Conservation (phyloP, 139 green algal genomes). For the Medakamo hakoo region DNA sequence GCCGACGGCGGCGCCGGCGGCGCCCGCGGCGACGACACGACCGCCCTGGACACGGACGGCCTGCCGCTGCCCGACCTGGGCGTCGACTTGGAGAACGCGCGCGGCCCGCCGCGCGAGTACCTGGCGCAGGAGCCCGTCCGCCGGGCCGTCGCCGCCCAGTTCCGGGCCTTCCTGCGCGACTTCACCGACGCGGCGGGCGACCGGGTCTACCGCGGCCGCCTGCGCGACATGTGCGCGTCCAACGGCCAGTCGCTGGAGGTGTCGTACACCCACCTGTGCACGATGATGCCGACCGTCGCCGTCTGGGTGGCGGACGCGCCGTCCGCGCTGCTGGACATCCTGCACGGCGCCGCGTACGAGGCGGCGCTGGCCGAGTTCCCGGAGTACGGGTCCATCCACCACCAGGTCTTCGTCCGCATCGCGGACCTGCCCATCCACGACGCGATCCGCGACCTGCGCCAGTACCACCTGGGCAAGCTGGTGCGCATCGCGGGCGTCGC, state of each 20-base stretch:
- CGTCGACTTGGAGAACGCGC: conserved; percentile 37
- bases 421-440: conserved; percentile 70
- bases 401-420: conserved; percentile 73
- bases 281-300: conserved; percentile 35
- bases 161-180: conserved; percentile 44
- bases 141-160: conserved; percentile 33
- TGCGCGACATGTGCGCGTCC: conserved; percentile 45
- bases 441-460: conserved; percentile 78
- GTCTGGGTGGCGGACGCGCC: conserved; percentile 74
- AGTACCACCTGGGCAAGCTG: conserved; percentile 76
- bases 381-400: conserved; percentile 21
- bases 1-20: too few species aligned
- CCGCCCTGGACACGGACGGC: conserved; percentile 22
- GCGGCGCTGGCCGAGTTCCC: conserved; percentile 35
- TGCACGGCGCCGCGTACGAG: conserved; percentile 36
- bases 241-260: conserved; percentile 74
- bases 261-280: conserved; percentile 62
- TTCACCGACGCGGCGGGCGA: conserved; percentile 36
- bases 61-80: conserved; percentile 13
- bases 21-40: too few species aligned
- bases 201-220: conserved; percentile 31
- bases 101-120: conserved; percentile 44
- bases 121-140: conserved; percentile 40
- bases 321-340: conserved; percentile 54
- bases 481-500: conserved; percentile 82